Percentiles rank a stretch among this genome's conserved stretches.
Evolutionary conservation across 371 early-diverging fungal genomes (phyloP).

Genomic region (Blakeslea trispora): DNA sequence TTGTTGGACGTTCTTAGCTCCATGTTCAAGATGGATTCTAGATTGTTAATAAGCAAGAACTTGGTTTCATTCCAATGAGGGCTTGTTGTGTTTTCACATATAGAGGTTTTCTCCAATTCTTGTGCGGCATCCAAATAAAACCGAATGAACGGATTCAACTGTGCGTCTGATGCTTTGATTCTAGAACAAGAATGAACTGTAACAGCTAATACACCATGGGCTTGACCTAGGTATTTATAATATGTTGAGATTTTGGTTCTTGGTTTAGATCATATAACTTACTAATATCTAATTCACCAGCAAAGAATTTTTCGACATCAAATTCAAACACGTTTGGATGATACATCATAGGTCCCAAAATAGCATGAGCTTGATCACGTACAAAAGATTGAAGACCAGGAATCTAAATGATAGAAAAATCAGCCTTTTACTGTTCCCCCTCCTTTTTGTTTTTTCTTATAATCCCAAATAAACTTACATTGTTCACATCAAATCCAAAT

Average conservation of each 20-base stretch:
- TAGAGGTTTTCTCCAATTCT: conserved; percentile 66
- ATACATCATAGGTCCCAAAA: conserved; percentile 82
- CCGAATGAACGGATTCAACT: conserved; percentile 79
- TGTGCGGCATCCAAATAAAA: conserved; percentile 73
- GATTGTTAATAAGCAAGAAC: conserved; percentile 56
- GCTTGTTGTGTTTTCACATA: conserved; percentile 54
- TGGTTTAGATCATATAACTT: no score
- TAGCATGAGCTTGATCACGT: conserved; percentile 75
- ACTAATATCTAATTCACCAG: conserved; percentile 59
- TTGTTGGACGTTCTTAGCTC: conserved; percentile 32
- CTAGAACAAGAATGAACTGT: conserved; percentile 75
- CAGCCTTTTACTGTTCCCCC: neutral
- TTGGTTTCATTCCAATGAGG: conserved; percentile 67
- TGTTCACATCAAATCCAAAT: conserved; percentile 80
- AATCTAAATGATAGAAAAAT: conserved; percentile 51
- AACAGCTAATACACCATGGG: conserved; percentile 87
- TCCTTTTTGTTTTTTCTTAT: neutral
- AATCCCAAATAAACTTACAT: no score
- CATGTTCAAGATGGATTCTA: conserved; percentile 51
- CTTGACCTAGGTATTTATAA: conserved; percentile 37
- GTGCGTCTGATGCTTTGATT: conserved; percentile 75
- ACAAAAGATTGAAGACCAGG: conserved; percentile 84
- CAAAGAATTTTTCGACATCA: conserved; percentile 83
- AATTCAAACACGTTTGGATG: conserved; percentile 82
- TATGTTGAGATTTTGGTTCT: no score